Percentiles rank a stretch among this genome's conserved stretches.
phyloP scores from a whole-genome alignment of 192 early-diverging fungal genomes.

The Coemansia sp. region DNA sequence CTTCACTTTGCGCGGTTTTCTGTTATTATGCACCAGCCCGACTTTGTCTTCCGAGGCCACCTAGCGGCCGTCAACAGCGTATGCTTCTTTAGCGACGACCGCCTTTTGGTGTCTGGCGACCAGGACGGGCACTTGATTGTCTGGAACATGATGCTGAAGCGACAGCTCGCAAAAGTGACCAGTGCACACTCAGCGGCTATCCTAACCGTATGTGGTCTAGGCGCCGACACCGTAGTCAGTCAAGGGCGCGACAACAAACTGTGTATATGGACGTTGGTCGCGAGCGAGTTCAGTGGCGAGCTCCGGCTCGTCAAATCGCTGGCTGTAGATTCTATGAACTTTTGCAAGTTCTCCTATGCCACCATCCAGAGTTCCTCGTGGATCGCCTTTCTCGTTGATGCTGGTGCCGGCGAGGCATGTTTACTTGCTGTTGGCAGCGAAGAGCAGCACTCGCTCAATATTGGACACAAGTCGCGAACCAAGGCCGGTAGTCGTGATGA shows the following conservation, averaged over 20 bases:
- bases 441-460: conserved; percentile 5
- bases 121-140: conserved; percentile 47
- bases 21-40: conserved; percentile 33
- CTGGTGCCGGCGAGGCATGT: conserved; percentile 25
- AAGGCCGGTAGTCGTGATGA: conserved; percentile 31
- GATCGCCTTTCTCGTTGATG: conserved; percentile 29
- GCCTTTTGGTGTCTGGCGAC: conserved; percentile 44
- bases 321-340: conserved; percentile 48
- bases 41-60: conserved; percentile 53
- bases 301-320: conserved; percentile 13
- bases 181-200: conserved; percentile 36
- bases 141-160: conserved; percentile 55
- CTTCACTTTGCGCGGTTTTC: background rate
- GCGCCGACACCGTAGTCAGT: conserved; percentile 28
- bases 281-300: conserved; percentile 28
- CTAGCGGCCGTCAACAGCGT: conserved; percentile 52
- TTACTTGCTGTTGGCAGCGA: conserved; percentile 15
- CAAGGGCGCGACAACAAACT: conserved; percentile 56
- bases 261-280: conserved; percentile 31
- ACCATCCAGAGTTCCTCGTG: conserved; percentile 1
- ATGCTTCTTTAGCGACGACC: conserved; percentile 46
- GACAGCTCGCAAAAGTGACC: conserved; percentile 18
- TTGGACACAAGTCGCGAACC: conserved; percentile 29
- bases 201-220: conserved; percentile 25
- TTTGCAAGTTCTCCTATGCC: conserved; percentile 40